These are phyloP conservation scores for Scheffersomyces lignicola DNA, from an alignment of 1,139 yeast species.

Conservation along the genomic window DNA sequence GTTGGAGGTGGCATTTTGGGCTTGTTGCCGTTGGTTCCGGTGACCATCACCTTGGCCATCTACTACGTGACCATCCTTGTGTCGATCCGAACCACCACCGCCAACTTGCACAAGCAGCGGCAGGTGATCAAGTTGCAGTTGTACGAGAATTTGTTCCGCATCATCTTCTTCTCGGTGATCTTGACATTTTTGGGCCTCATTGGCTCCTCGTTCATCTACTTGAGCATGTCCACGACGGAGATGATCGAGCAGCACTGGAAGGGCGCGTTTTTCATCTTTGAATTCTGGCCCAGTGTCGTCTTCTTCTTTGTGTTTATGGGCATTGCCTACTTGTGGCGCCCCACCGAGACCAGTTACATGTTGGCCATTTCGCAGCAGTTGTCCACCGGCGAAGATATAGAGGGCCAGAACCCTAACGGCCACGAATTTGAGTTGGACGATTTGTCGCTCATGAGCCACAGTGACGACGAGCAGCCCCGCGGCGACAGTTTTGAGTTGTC, in stretches of 20 bases:
- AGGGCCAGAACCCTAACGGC: conserved; percentile 53
- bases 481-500: conserved; percentile 38
- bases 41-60: conserved; percentile 64
- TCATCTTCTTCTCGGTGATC: conserved; percentile 67
- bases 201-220: conserved; percentile 66
- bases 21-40: conserved; percentile 59
- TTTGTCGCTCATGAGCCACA: conserved; percentile 58
- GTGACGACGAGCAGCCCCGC: conserved; percentile 38
- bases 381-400: conserved; percentile 69
- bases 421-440: conserved; percentile 77
- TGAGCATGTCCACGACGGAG: conserved; percentile 74
- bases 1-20: conserved; percentile 26
- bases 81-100: conserved; percentile 73
- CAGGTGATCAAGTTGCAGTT: conserved; percentile 88
- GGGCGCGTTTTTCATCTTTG: conserved; percentile 81
- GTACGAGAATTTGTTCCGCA: conserved; percentile 75
- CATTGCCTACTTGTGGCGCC: conserved; percentile 93
- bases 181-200: conserved; percentile 57
- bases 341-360: conserved; percentile 92
- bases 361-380: conserved; percentile 93
- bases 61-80: conserved; percentile 77
- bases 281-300: conserved; percentile 93
- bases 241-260: conserved; percentile 91
- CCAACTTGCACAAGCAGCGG: conserved; percentile 75
- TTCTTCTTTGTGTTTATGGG: conserved; percentile 83